Base-by-base conservation (phyloP, 106 monocot genomes). In the Acorus calamus region DNA sequence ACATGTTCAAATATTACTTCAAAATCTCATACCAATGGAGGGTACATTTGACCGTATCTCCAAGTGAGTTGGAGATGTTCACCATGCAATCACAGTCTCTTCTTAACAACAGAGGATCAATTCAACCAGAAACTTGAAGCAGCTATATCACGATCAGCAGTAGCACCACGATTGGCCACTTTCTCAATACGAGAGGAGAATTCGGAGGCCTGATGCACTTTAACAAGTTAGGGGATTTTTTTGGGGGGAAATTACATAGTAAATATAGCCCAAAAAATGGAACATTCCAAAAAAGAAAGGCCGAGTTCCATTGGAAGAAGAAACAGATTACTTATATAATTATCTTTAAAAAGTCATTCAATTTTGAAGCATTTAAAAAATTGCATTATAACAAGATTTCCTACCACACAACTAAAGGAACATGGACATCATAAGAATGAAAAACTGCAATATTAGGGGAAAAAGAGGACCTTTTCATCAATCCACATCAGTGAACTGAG, bases 401-500 rank as follows among this genome's bases (percentile, higher is more conserved):
- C 9, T 5, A 9, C 6, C 6, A 49, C 10, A 49, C 8, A 10
- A 46, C 11, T 14, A 13, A 49, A 57, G 11, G 6, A 50, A 50
- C n/a, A 3, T 8, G 48, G 14, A 52, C 3, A n/a, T 45, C 3
- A 46, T 53, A 60, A 8, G 7, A 8, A 28, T 12, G 47, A n/a
- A 11, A 42, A 28, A 8, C 82, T 65, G 2, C 28, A 28, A 28
- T 28, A 28, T 28, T 28, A 0, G 28, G 28, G 28, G 28, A 28
- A 28, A 28, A 28, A 28, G 28, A 28, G 1, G 28, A 94, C 90
- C 94, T 90, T 94, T 64, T 94, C 94, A 70, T 94, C 90, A 59
- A 90, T 87, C 86, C 89, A 94, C 84, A 94, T 57, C 52, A 94
- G 66, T 4, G 94, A 87, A 70, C 87, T 86, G 14, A 94, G 82